A percentile compares a stretch with the other conserved stretches of the same genome.
Conservation (phyloP, 257 asterid species). For the Coffea canephora region DNA sequence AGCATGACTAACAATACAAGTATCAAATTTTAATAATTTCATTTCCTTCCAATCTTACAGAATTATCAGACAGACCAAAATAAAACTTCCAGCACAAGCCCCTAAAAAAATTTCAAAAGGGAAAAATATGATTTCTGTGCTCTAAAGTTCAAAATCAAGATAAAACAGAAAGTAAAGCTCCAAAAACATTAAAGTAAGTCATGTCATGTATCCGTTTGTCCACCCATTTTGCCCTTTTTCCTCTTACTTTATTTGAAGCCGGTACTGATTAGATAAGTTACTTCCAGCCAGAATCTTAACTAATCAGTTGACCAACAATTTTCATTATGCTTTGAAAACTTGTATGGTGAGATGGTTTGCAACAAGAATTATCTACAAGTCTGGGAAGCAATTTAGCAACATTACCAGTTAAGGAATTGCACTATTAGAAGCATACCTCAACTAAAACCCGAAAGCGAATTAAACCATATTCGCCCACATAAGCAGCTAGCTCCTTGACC, state of each 20-base stretch:
- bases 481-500: conserved; percentile 79
- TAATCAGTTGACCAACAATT: no score
- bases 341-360: neutral
- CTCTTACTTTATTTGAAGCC: neutral
- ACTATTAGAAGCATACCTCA: conserved; percentile 49
- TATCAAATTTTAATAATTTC: neutral
- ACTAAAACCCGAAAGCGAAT: conserved; percentile 76
- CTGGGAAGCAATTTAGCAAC: neutral
- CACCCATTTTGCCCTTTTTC: neutral
- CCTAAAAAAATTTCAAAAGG: neutral
- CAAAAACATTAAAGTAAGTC: no score
- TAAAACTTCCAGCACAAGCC: neutral
- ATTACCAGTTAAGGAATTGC: neutral
- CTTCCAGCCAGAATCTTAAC: neutral
- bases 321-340: neutral
- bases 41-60: neutral
- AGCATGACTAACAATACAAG: neutral
- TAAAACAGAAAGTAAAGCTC: neutral
- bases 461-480: conserved; percentile 80
- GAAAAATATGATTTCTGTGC: no score
- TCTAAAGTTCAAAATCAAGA: neutral
- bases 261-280: neutral
- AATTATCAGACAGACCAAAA: neutral
- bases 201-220: no score
- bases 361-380: neutral